Evolutionary conservation across 2,329 filamentous ascomycete species (phyloP), one percentile per base, ranked within the genome.

Genomic region (Periconia macrospinosa): DNA sequence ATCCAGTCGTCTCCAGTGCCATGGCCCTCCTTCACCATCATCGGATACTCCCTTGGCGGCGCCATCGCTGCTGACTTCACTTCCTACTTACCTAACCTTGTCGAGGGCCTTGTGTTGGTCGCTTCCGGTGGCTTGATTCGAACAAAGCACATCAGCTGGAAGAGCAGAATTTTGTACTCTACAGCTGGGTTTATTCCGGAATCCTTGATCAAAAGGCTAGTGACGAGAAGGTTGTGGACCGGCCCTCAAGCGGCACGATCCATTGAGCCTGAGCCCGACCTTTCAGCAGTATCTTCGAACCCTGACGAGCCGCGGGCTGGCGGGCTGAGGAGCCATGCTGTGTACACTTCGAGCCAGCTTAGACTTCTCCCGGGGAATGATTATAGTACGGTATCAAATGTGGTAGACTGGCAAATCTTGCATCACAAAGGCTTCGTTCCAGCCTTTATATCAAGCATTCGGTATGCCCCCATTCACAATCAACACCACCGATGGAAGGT

Each of bases 21-120:
- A 30, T 69, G 63, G 63, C 47, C 54, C 42, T 80, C 79, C 49
- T 93, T 94, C 71, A 84, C 86, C 55, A 75, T 95, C 6, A 75
- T 92, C 3, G 91, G 91, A 1, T 95, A 94, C 71, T 92, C 88
- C 0, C 79, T 96, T 0, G 91, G 91, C 44, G 91, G 91, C 35
- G 89, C 87, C 14, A 82, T 95, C 41, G 81, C 83, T 1, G 86
- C 85, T 10, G 80, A 85, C 18, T 93, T 94, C 67, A 83, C 89
- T 1, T 81, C 83, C 1, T 85, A 85, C 66, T 90, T 91, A 65
- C 84, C 89, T 0, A 73, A 83, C 45, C 77, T 93, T 52, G 80
- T 96, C 14, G 80, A 82, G 13, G 84, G 82, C 10, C 78, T 97
- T 19, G 79, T 94, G 11, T 82, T 96, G 6, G 81, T 97, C 41